Evolutionary conservation across 2,329 filamentous ascomycete species (phyloP), one percentile per base, ranked within the genome.

Genomic region (Fonsecaea erecta): DNA sequence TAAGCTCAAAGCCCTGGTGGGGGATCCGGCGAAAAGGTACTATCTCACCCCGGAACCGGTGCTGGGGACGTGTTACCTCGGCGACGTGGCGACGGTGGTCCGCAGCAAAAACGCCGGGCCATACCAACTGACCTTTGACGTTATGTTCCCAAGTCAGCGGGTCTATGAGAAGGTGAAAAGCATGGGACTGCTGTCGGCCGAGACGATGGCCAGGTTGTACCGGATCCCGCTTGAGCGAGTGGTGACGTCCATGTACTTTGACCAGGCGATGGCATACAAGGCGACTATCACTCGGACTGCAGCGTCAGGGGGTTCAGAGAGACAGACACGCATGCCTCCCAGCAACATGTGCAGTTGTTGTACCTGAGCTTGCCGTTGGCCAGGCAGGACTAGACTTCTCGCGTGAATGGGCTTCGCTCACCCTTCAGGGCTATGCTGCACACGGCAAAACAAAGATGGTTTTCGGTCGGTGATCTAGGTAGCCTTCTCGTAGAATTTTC

Each of bases 101-200:
- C 77, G 83, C 0, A 82, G 80, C 11, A 85, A 85, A 69, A 85
- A 84, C 53, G 74, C 82, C 0, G 82, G 82, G 0, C 82, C 83
- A 0, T 85, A 77, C 65, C 82, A 85, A 65, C 75, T 85, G 30
- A 85, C 83, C 0, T 76, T 85, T 24, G 83, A 85, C 61, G 75
- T 83, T 37, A 80, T 85, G 52, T 85, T 85, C 70, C 72, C 73
- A 0, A 72, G 73, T 0, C 60, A 68, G 12, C 69, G 68, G 0
- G 70, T 73, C 0, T 84, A 79, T 61, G 26, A 72, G 1, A 60
- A 69, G 3, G 74, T 82, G n/a, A 78, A 78, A 54, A 62, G 70
- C 0, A 73, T 78, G 0, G 73, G 75, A 12, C 30, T 82, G 0
- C 72, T 83, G 1, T 75, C 69, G 0, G 66, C 68, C 21, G 68